Evolutionary conservation across 257 asterid genomes (phyloP), one percentile per base, ranked within the genome.

Genomic region (Fraxinus anomala): DNA sequence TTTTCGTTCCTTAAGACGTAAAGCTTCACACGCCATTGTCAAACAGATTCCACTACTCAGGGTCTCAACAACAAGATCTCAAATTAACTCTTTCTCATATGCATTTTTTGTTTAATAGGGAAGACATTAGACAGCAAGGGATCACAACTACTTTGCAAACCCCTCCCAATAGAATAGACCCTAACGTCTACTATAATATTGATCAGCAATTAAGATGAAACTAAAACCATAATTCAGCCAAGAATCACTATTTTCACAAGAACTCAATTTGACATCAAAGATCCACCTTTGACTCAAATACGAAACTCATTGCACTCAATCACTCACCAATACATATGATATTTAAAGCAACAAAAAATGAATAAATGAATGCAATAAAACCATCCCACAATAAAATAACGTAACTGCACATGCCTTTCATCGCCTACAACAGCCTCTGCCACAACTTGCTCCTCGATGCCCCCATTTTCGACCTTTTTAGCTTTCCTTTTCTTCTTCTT

Each of bases 371-470:
- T 30, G 66, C 54, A 42, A 28, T 14, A 51, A 73, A 73, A 56
- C 11, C 34, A 51, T 47, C 56, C 34, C 70, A 8, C 16, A 54
- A 54, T 40, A 34, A 63, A 33, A 56, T 34, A 13, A 6, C 56
- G 5, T 28, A 54, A 14, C 4, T 63, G 3, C 51, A 70, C 85
- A 49, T 85, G 88, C 97, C 91, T 85, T 16, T 68, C 81, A 74
- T 4, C 80, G 79, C 72, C 73, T 69, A 49, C 79, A 63, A 67
- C 28, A 10, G 80, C 28, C 70, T 80, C 85, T 44, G 75, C 66
- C 72, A 72, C 86, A 69, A 66, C 73, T 78, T 84, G 83, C 74
- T 69, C 82, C 79, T 84, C 81, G 76, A 76, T 76, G 76, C 67
- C 75, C 80, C 66, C 84, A 59, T 61, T 75, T 42, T 70, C 82